Percentiles rank a stretch among this genome's conserved stretches.
Evolutionary conservation across 2,329 filamentous ascomycete species (phyloP).

Genomic region (Cryphonectria naterciae): DNA sequence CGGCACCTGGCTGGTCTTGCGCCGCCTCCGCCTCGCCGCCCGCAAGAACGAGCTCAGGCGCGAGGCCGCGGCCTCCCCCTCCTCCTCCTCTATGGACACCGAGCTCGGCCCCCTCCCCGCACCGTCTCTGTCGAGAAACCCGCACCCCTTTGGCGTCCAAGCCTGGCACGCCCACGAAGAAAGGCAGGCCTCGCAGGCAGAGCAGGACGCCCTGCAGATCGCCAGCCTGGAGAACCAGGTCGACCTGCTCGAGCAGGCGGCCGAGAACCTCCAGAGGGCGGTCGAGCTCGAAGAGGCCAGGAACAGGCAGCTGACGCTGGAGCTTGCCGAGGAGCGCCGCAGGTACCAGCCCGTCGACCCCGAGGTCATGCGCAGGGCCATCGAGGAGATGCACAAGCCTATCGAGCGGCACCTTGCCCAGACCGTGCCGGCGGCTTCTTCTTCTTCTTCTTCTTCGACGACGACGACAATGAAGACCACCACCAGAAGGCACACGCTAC

Average conservation of each 20-base stretch:
- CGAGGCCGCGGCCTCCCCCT: too few relatives aligned
- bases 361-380: not conserved
- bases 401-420: not conserved
- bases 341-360: not conserved
- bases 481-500: not conserved
- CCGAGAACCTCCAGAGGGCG: not conserved
- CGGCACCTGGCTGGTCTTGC: not conserved
- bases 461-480: too few relatives aligned
- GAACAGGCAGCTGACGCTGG: not conserved
- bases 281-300: conserved; percentile 1
- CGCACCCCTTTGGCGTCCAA: conserved; percentile 4
- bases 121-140: not conserved
- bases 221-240: conserved; percentile 11
- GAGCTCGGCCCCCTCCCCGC: not conserved
- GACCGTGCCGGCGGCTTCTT: not conserved
- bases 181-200: not conserved
- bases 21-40: conserved; percentile 7
- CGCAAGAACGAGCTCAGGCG: not conserved
- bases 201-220: conserved; percentile 6
- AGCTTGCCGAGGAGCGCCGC: not conserved
- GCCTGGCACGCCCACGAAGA: conserved; percentile 13
- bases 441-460: not conserved
- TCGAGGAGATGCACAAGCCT: conserved; percentile 10
- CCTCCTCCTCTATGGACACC: not conserved
- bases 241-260: not conserved